These are phyloP conservation scores for Camelina hispida DNA, from an alignment of 345 rosid genomes.

Conservation along the genomic window DNA sequence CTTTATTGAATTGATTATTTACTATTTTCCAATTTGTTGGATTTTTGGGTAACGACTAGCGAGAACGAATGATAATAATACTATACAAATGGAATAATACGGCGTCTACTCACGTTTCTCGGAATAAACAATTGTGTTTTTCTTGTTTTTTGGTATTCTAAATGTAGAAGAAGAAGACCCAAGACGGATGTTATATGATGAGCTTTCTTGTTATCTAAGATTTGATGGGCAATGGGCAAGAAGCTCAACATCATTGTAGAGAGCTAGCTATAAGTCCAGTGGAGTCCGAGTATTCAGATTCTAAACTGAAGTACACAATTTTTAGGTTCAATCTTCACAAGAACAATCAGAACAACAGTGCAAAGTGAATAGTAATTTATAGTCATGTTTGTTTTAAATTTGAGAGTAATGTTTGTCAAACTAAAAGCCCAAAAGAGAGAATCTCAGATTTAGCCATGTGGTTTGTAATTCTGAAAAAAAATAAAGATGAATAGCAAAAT, in stretches of 20 bases:
- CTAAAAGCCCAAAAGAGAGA: not conserved
- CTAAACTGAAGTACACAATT: not conserved
- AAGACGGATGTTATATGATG: not conserved
- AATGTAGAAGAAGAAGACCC: not conserved
- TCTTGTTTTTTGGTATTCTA: not conserved
- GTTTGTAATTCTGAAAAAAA: not conserved
- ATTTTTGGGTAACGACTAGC: slow-evolving; percentile 21
- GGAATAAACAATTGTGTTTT: slow-evolving; percentile 6
- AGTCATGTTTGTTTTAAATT: not conserved
- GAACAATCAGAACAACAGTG: not conserved
- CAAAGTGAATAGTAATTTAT: not conserved
- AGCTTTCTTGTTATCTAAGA: not conserved
- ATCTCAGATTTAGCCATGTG: not conserved
- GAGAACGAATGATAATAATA: slow-evolving; percentile 3
- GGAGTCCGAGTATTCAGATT: not conserved
- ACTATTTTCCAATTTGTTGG: slow-evolving; percentile 22
- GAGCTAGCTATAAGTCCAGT: not conserved
- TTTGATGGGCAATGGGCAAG: not conserved
- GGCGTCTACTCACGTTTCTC: slow-evolving; percentile 19
- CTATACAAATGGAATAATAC: slow-evolving; percentile 26
- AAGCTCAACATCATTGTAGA: not conserved
- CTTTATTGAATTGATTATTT: slow-evolving; percentile 35
- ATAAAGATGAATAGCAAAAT: not conserved
- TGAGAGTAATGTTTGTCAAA: not conserved
- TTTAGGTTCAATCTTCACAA: not conserved